These are phyloP conservation scores for Mycena alexandri DNA, from an alignment of 768 basidiomycete genomes.

Conservation along the genomic window DNA sequence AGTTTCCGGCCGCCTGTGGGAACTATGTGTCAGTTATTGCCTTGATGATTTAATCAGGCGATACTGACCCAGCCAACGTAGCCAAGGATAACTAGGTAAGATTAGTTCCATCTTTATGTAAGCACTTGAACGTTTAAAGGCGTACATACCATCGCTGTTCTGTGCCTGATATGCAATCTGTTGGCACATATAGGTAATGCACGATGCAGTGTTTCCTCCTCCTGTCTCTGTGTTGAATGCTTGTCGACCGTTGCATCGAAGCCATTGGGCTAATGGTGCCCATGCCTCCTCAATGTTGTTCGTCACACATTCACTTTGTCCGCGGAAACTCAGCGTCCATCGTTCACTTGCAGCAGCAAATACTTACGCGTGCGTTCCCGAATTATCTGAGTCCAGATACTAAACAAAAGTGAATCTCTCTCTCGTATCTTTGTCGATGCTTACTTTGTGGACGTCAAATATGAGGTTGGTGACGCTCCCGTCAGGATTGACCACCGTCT, in stretches of 20 bases:
- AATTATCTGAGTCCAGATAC: slow-evolving; percentile 69
- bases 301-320: slow-evolving; percentile 58
- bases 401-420: no score
- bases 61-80: slow-evolving; percentile 60
- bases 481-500: slow-evolving; percentile 58
- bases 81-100: slow-evolving; percentile 59
- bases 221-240: slow-evolving; percentile 74
- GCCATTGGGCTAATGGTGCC: slow-evolving; percentile 59
- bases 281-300: slow-evolving; percentile 64
- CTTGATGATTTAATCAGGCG: not conserved
- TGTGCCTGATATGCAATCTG: slow-evolving; percentile 59
- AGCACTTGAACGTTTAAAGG: not conserved
- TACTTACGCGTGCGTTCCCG: slow-evolving; percentile 45
- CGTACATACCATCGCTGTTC: slow-evolving; percentile 59
- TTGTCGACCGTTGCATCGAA: slow-evolving; percentile 63
- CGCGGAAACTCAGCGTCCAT: not conserved
- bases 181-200: slow-evolving; percentile 58
- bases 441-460: slow-evolving; percentile 68
- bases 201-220: slow-evolving; percentile 64
- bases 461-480: slow-evolving; percentile 59
- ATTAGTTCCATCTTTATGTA: not conserved
- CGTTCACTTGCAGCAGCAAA: not conserved
- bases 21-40: not conserved
- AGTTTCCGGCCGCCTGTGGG: slow-evolving; percentile 59
- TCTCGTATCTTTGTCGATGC: no score